A percentile compares a stretch with the other conserved stretches of the same genome.
phyloP scores from a whole-genome alignment of 345 rosid genomes.

The Sisymbrium irio region DNA sequence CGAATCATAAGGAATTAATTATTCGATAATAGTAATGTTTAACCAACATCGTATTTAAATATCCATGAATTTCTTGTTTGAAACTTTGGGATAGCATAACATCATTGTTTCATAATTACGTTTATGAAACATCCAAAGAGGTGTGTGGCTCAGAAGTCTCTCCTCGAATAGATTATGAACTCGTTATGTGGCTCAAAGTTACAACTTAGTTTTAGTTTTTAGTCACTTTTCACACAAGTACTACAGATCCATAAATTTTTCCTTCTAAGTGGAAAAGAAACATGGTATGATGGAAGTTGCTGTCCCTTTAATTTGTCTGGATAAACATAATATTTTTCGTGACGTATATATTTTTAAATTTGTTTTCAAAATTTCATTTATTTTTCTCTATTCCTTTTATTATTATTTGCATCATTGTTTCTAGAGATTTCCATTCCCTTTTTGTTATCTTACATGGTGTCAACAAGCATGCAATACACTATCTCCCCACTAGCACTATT shows the following conservation, averaged over 20 bases:
- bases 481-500: constrained; percentile 21
- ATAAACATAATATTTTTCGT: constrained; percentile 13
- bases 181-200: background rate
- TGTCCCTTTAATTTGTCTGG: constrained; percentile 9
- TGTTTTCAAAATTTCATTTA: background rate
- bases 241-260: background rate
- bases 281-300: background rate
- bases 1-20: constrained; percentile 11
- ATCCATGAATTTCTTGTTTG: background rate
- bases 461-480: constrained; percentile 17
- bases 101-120: constrained; percentile 13
- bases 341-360: background rate
- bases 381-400: background rate
- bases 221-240: background rate
- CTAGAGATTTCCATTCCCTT: background rate
- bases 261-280: background rate
- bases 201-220: background rate
- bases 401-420: background rate
- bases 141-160: background rate
- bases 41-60: background rate
- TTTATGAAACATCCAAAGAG: background rate
- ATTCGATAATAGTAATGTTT: constrained; percentile 5
- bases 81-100: background rate
- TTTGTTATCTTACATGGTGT: constrained; percentile 11
- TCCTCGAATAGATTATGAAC: background rate